Base-by-base conservation (phyloP, 805 yeast genomes). In the Metschnikowia cubensis region DNA sequence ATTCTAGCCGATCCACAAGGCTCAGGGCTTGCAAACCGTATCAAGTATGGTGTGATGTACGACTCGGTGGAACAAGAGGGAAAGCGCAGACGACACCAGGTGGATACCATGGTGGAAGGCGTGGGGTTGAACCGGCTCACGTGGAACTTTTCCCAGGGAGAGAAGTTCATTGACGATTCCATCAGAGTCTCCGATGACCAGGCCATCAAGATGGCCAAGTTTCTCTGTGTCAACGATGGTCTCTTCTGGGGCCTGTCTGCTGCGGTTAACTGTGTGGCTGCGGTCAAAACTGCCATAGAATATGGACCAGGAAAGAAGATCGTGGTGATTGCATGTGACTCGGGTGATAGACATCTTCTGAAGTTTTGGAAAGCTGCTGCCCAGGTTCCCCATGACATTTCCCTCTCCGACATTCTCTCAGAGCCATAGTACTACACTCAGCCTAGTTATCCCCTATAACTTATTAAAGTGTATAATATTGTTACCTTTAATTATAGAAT, bases 1-100 rank as follows among this genome's bases (percentile, higher is more conserved):
- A 76, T 88, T 2, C 70, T 94, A 31, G 96, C 97, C 0, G 99
- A 92, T 66, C 98, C 98, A 0, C 97, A 89, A 61, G 99, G 99
- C 0, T 84, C 94, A 14, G 99, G 99, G 0, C 78, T 94, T 55
- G 87, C 77, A 62, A 89, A 92, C 68, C 72, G 96, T 52, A 81
- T 92, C 46, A 88, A 88, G 60, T 82, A 71, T 61, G 98, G 97
- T 1, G 98, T 92, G 3, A 90, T 94, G 97, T 92, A 89, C 65
- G 96, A 91, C 59, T 56, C 75, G 2, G 90, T 81, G 6, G 99
- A 92, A 66, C 84, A 79, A 56, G 99, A 92, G 69, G 99, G 99
- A 1, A 87, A 94, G 0, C 75, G 98, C 59, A 77, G 97, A 62
- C 74, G 99, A 58, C 98, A 94, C 66, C 99, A 92, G 68, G 98